Base-by-base conservation (phyloP, 2,329 filamentous ascomycete species). In the Fusarium poae region DNA sequence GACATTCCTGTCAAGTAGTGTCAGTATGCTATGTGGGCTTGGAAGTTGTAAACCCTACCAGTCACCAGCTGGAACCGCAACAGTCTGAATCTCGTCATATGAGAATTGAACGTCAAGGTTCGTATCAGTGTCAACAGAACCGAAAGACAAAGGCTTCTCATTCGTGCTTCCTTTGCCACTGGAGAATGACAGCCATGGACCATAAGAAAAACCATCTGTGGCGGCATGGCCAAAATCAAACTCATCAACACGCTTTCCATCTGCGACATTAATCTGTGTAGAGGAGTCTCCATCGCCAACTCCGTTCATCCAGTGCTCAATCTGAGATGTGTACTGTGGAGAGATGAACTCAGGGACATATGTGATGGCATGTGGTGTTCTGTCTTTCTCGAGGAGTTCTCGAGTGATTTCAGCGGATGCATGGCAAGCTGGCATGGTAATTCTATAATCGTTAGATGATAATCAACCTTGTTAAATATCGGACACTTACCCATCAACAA, bases 71-170 rank as follows among this genome's bases (percentile, higher is more conserved):
- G 59, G 67, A 4, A 61, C 27, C 3, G 58, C 39, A n/a, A 70
- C n/a, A 0, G 62, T 68, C 16, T 70, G 67, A 23, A 70, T 70
- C 30, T 70, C 67, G n/a, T 70, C 67, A 3, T 70, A 70, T 1
- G 67, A 56, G 21, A 70, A 68, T 52, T 70, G 57, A 30, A 70
- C n/a, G 10, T 70, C 67, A 1, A 70, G 53, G 4, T 55, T 45
- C 2, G 42, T 68, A 23, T 70, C 67, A 5, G 50, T 57, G 16
- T 70, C 67, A 3, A 70, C 27, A 10, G 44, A 42, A 12, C 43
- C 23, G 12, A 70, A 46, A 1, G 67, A 54, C n/a, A 70, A 34
- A 1, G 37, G 1, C 8, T 44, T 57, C 13, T 68, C 67, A 0
- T 55, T 42, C 6, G 30, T 42, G n/a, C 50, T 57, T 9, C 65